Evolutionary conservation across 352 stramenopile species (phyloP).

Genomic region (Pythium pyrilobum): DNA sequence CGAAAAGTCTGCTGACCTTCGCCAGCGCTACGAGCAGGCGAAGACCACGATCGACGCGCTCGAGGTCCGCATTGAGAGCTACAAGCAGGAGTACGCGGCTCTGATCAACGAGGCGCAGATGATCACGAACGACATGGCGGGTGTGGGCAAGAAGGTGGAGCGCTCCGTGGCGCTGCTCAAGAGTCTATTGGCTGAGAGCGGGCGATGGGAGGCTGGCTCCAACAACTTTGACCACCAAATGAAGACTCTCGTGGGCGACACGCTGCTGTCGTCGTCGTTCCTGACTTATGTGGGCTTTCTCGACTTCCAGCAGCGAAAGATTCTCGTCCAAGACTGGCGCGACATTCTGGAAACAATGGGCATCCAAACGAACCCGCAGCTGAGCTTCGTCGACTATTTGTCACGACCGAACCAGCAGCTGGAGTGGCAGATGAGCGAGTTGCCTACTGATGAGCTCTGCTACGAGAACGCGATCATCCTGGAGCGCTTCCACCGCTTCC

Average conservation of each 20-base stretch:
- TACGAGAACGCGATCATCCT: constrained; percentile 99
- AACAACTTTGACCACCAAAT: constrained; percentile 97
- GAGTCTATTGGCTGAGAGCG: constrained; percentile 96
- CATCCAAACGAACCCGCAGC: constrained; percentile 75
- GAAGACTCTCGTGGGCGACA: constrained; percentile 96
- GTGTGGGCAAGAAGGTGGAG: constrained; percentile 96
- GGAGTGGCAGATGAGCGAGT: constrained; percentile 93
- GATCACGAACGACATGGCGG: constrained; percentile 98
- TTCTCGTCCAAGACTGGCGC: constrained; percentile 94
- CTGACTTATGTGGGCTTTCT: constrained; percentile 99
- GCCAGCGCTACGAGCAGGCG: constrained; percentile 89
- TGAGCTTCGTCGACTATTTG: constrained; percentile 96
- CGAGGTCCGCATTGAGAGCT: constrained; percentile 95
- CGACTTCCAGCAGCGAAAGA: constrained; percentile 95
- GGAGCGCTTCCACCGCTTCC: constrained; percentile 95
- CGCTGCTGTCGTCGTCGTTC: constrained; percentile 94
- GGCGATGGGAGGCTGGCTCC: constrained; percentile 96
- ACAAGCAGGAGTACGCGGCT: constrained; percentile 98
- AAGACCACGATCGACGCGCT: constrained; percentile 93
- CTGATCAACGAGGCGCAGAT: constrained; percentile 97
- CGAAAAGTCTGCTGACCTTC: constrained; percentile 90
- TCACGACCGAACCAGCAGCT: constrained; percentile 93
- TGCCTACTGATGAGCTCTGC: constrained; percentile 96
- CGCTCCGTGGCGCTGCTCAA: constrained; percentile 97
- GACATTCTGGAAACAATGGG: constrained; percentile 92